A percentile compares a stretch with the other conserved stretches of the same genome.
Evolutionary conservation across 495 filamentous ascomycete genomes (phyloP).

Genomic region (Neurospora discreta): DNA sequence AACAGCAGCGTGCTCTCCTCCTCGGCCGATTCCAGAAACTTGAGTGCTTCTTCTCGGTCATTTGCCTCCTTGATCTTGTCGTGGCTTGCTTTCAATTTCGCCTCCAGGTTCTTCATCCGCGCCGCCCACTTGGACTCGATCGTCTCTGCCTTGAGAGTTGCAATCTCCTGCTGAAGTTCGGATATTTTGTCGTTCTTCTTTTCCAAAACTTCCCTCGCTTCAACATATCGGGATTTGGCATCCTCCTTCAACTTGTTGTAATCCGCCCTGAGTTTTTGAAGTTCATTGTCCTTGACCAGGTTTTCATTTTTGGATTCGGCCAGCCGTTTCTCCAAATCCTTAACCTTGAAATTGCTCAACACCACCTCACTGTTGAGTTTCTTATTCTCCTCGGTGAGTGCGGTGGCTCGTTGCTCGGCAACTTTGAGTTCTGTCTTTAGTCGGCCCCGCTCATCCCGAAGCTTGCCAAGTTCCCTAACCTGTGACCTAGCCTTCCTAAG

Average conservation of each 20-base stretch:
- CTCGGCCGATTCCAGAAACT: slow-evolving; percentile 12
- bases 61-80: slow-evolving; percentile 5
- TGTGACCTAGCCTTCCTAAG: slow-evolving; percentile 38
- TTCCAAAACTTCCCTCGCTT: slow-evolving; percentile 46
- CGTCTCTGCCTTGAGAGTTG: slow-evolving; percentile 15
- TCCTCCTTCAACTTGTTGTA: slow-evolving; percentile 50
- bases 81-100: slow-evolving; percentile 8
- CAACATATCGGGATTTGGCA: slow-evolving; percentile 42
- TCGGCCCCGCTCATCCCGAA: slow-evolving; percentile 37
- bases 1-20: slow-evolving; percentile 9
- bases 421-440: slow-evolving; percentile 34
- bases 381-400: slow-evolving; percentile 35
- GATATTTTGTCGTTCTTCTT: slow-evolving; percentile 57
- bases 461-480: slow-evolving; percentile 34
- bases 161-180: slow-evolving; percentile 20
- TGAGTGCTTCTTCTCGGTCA: slow-evolving; percentile 9
- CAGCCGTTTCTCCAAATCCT: slow-evolving; percentile 33
- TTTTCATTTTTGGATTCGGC: slow-evolving; percentile 28
- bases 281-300: slow-evolving; percentile 37
- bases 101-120: slow-evolving; percentile 14
- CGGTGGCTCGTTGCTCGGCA: slow-evolving; percentile 32
- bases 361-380: slow-evolving; percentile 32
- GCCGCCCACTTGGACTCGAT: slow-evolving; percentile 9
- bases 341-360: slow-evolving; percentile 23
- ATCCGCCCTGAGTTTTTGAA: slow-evolving; percentile 38